Conservation (phyloP, 805 yeast genomes). For the Yamadazyma paraphyllophila region DNA sequence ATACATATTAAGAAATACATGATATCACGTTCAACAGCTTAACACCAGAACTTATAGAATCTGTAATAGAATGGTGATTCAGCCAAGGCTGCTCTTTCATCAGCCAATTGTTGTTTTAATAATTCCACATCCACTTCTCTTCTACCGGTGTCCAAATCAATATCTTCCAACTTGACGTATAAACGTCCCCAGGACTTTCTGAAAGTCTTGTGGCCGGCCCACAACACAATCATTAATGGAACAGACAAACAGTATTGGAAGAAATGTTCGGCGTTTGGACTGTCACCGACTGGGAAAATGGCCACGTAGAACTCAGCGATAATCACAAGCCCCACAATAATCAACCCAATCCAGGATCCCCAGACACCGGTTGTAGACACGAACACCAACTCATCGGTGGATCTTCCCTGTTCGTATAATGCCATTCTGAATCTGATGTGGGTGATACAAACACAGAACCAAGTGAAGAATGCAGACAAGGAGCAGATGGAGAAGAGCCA, state of each 20-base stretch:
- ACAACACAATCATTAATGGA: constrained; percentile 44
- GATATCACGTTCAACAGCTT: neutral
- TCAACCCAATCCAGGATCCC: constrained; percentile 36
- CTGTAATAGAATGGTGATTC: constrained; percentile 26
- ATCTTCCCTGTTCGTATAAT: constrained; percentile 32
- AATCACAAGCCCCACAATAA: constrained; percentile 32
- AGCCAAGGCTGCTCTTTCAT: constrained; percentile 28
- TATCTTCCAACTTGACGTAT: constrained; percentile 31
- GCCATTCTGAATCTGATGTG: constrained; percentile 44
- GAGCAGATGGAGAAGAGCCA: constrained; percentile 44
- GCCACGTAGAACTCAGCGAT: constrained; percentile 41
- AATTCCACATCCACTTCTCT: constrained; percentile 34
- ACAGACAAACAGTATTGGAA: constrained; percentile 53
- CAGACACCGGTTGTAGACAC: constrained; percentile 34
- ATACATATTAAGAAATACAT: neutral
- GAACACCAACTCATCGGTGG: constrained; percentile 36
- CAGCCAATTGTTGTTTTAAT: constrained; percentile 42
- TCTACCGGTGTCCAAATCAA: constrained; percentile 47
- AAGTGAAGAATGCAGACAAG: constrained; percentile 41
- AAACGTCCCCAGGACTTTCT: constrained; percentile 28
- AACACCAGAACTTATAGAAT: constrained; percentile 33
- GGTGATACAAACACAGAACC: constrained; percentile 39
- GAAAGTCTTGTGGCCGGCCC: constrained; percentile 41
- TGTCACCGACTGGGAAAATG: constrained; percentile 33
- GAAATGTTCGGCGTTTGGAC: constrained; percentile 35